Base-by-base conservation (phyloP, 768 basidiomycete genomes). In the Lactarius tabidus region DNA sequence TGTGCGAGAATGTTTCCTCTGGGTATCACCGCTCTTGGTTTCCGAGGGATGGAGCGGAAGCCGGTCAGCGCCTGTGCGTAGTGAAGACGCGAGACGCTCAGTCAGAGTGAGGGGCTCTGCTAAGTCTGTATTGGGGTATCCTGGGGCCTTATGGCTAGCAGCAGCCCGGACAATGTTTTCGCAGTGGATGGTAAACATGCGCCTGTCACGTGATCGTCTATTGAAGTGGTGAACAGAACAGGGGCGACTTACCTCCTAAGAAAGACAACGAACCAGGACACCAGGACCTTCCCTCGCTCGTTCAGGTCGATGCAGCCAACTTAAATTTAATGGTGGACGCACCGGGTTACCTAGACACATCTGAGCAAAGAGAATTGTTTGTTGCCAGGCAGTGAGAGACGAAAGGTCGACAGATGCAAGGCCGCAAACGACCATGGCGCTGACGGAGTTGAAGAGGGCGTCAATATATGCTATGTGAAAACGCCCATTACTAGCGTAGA, bases 201-300 rank as follows among this genome's bases (percentile, higher is more conserved):
- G 63, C 57, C 68, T 69, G 33, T 57, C 33, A 67, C 53, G 29
- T 53, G 39, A 59, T 18, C 26, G 51, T 38, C 1, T 7, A 26
- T 28, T 6, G 17, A 28, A 8, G 33, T 26, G 3, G 52, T 56
- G 41, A 43, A 65, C 58, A 29, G 54, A 51, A 36, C 38, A 28
- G 51, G 51, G 15, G 36, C 59, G 62, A 62, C 81, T 68, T 56
- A 90, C 89, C 85, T 86, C 63, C 93, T 82, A 64, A 88, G 82
- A 64, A 86, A 83, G 31, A 96, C 91, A 75, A 91, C 90, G 64
- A 92, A 79, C 88, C 92, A 91, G 0, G 91, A 92, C 8, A 94
- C 84, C 17, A 86, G 71, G 43, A 93, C 84, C 87, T 93, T 59
- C n/a, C 55, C 14, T 20, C 48, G 14, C 20, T n/a, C 28, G 15